Base-by-base conservation (phyloP, 768 basidiomycete genomes). In the Megacollybia marginata region DNA sequence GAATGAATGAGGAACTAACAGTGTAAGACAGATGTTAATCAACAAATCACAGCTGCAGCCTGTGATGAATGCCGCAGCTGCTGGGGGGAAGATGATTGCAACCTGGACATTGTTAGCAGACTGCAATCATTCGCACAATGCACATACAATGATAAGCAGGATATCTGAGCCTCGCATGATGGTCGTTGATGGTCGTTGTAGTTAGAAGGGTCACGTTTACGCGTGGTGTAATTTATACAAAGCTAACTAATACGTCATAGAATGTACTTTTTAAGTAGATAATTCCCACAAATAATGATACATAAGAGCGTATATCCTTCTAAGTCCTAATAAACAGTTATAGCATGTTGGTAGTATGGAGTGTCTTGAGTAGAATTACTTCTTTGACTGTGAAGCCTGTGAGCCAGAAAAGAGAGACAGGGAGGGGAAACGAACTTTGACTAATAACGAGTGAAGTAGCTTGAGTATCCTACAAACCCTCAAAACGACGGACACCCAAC, bases 1-100 rank as follows among this genome's bases (percentile, higher is more conserved):
- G 44, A 4, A 5, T 5, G 44, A 33, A 9, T 13, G 42, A 33
- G 11, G 38, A 15, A 45, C 80, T 47, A 62, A 90, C 88, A 85
- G 65, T 0, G 91, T 92, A 59, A 93, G 67, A 51, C 74, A 69
- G 52, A 93, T 79, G 68, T 87, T 93, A 67, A 93, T 89, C 57
- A 92, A 75, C 44, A 93, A 70, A 69, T 92, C 91, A 59, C 88
- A 91, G 54, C 83, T 79, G 64, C 91, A 94, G 32, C 91, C 91
- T 1, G 86, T 78, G 50, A 92, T 63, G 58, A 92, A 82, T 2
- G 69, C 82, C 1, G 81, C 88, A 0, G 88, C 87, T 0, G 88
- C 89, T 5, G 88, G 87, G 9, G 89, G 88, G 62, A 90, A 89
- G 47, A 90, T 58, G 58, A 90, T 87, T 9, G 87, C 80, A 49